Percentiles rank a stretch among this genome's conserved stretches.
Evolutionary conservation across 768 basidiomycete genomes (phyloP).

Genomic region (Agrocybe chaxingu): DNA sequence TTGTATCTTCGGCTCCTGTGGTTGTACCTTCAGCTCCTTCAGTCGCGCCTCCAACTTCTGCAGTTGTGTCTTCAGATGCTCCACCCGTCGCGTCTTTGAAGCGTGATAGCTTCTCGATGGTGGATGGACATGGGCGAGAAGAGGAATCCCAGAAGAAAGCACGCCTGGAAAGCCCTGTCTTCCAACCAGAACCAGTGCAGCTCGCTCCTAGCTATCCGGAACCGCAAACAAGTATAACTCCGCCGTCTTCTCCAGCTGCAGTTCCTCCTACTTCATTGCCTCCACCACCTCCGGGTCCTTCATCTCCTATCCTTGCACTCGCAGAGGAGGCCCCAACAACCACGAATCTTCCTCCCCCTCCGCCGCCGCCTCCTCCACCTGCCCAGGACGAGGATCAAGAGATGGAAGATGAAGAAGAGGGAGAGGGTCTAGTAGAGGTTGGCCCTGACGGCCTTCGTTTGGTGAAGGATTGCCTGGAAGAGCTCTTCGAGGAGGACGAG

Average conservation of each 20-base stretch:
- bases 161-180: conserved; percentile 2
- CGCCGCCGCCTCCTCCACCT: too few species aligned
- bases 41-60: too few species aligned
- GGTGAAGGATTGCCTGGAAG: conserved; percentile 39
- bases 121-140: not conserved
- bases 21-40: too few species aligned
- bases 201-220: not conserved
- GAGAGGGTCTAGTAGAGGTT: conserved; percentile 32
- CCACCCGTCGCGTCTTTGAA: not conserved
- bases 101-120: conserved; percentile 5
- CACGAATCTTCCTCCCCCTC: not conserved
- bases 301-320: not conserved
- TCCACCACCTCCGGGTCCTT: not conserved
- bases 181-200: too few species aligned
- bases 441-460: conserved; percentile 39
- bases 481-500: conserved; percentile 36
- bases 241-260: too few species aligned
- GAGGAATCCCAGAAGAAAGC: conserved; percentile 8
- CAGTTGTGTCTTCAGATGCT: too few species aligned
- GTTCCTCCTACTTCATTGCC: too few species aligned
- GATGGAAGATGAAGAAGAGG: conserved; percentile 28
- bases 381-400: conserved; percentile 5
- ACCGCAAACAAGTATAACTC: not conserved
- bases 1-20: too few species aligned
- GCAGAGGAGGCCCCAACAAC: conserved; percentile 1